Evolutionary conservation across 345 rosid species (phyloP), one percentile per base, ranked within the genome.

Genomic region (Raphanus raphanistrum): DNA sequence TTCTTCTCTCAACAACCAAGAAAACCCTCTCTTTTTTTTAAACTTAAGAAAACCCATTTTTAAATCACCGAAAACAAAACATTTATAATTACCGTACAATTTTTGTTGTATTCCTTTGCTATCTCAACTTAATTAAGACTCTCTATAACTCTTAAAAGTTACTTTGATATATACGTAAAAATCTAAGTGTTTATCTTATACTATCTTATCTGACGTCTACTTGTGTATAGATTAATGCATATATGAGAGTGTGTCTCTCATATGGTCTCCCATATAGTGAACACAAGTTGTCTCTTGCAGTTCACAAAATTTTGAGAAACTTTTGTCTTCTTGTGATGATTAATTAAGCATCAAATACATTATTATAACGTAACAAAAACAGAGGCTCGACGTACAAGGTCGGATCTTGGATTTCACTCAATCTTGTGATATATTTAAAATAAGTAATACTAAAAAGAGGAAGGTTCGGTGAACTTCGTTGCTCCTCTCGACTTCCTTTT

Each of bases 351-450:
- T 9, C 10, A 5, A 31, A 25, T 15, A 6, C 62, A 78, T 59
- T 58, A 66, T 72, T 66, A 55, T 58, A 72, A 72, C 13, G 29
- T 25, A 45, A 21, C 62, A 66, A 72, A 72, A 65, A 58, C 7
- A 59, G 16, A 72, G 81, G 77, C 77, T 78, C 81, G 81, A 59
- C 45, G 76, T 66, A 78, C 81, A 66, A 78, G 81, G 81, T 48
- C 63, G 3, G 77, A 78, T 78, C 81, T 78, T 66, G 69, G 68
- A 72, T 64, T 27, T 62, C 29, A 52, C 15, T 4, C 38, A 32
- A 15, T 66, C 0, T 58, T 67, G 60, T 17, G 59, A 41, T 21
- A 41, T 17, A 75, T 66, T 36, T 16, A 6, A 61, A 15, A 32
- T 0, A n/a, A 36, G 50, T 52, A 52, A 70, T 10, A 62, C 36